Evolutionary conservation across 352 stramenopile species (phyloP).

Genomic region (Thalassiosira mediterranea): DNA sequence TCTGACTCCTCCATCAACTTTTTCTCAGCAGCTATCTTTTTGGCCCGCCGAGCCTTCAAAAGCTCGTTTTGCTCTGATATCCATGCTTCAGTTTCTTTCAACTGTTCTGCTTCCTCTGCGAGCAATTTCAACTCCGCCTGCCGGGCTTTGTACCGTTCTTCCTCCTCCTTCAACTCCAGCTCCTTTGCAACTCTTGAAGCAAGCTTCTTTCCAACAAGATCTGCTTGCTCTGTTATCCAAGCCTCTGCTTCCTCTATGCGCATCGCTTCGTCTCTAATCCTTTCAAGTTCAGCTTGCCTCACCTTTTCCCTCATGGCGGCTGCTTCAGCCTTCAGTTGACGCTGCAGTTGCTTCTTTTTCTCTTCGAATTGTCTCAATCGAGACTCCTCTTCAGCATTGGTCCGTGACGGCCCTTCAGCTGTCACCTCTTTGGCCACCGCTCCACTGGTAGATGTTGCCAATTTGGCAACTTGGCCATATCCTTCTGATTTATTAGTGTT

Average conservation of each 20-base stretch:
- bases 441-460: slow-evolving; percentile 1
- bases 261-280: slow-evolving; percentile 6
- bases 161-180: not conserved
- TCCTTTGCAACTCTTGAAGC: slow-evolving; percentile 1
- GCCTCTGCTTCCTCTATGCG: slow-evolving; percentile 7
- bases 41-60: not conserved
- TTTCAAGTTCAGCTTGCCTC: slow-evolving; percentile 13
- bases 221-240: slow-evolving; percentile 34
- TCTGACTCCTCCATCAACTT: no score
- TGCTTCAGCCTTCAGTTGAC: slow-evolving; percentile 1
- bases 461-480: not conserved
- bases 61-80: not conserved
- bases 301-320: not conserved
- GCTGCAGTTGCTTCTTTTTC: not conserved
- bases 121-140: not conserved
- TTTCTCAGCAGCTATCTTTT: not conserved
- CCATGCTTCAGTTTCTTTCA: not conserved
- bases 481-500: not conserved
- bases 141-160: not conserved
- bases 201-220: slow-evolving; percentile 6
- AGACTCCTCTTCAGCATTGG: slow-evolving; percentile 1
- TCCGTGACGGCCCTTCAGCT: not conserved
- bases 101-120: not conserved
- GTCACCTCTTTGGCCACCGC: not conserved
- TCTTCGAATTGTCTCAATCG: not conserved